Evolutionary conservation across 768 basidiomycete species (phyloP), one percentile per base, ranked within the genome.

Genomic region (Boletus coccyginus): DNA sequence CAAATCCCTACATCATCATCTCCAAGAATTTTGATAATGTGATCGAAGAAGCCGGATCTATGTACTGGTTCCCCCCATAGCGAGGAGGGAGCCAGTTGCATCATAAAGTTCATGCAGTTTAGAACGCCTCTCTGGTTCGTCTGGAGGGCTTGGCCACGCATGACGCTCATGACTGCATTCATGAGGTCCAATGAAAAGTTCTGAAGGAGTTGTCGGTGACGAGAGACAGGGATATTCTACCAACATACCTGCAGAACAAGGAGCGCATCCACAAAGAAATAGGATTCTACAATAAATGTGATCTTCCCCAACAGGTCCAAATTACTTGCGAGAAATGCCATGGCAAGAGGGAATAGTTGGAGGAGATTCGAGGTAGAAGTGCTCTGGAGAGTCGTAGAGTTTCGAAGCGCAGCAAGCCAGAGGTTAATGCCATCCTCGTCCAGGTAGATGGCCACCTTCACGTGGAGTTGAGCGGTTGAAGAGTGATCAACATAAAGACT

Each of bases 401-500:
- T 90, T 46, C 85, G 79, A 38, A 94, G 73, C 1, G 88, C 81
- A 33, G 81, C 75, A 24, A 79, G 75, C 94, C 93, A 95, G 12
- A 96, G 80, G 41, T 75, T 77, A 46, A 94, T 68, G 0, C 83
- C 88, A 68, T 95, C 93, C 57, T 85, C 83, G 61, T 95, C 92
- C 24, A 96, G 78, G 58, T 88, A 79, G 36, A 80, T 72, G n/a
- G 79, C 77, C 32, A 77, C 78, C 90, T 92, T 50, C 60, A 60
- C 50, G n/a, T 40, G 35, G n/a, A 12, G 35, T 56, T 56, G 38
- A 62, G 50, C 9, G 7, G 32, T 29, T 39, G 27, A 33, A 42
- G 42, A 40, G 21, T n/a, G 24, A 36, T 49, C 27, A 10, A 16
- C 13, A 21, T 29, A 21, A 32, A 50, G 7, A 72, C 76, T 62